Evolutionary conservation across 164 flowering plant genomes (phyloP).

Genomic region (Amborella trichopoda): DNA sequence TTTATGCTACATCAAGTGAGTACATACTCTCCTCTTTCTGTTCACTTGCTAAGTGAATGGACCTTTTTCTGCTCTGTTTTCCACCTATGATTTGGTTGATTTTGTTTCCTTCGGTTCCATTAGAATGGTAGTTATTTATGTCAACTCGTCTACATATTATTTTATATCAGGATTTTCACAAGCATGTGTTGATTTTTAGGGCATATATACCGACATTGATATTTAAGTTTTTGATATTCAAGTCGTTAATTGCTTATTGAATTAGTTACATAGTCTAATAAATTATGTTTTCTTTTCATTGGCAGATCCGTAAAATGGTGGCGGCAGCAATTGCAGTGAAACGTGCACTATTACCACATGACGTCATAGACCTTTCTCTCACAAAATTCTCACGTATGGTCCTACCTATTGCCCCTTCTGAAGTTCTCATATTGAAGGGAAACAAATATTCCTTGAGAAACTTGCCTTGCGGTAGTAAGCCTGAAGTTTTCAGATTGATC

Average conservation of each 20-base stretch:
- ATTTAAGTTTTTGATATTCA: background rate
- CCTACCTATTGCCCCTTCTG: conserved; percentile 90
- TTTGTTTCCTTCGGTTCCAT: no score
- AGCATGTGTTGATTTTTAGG: no score
- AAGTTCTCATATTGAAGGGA: conserved; percentile 59
- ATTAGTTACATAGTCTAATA: no score
- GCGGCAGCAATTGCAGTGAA: conserved; percentile 92
- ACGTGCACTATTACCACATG: conserved; percentile 63
- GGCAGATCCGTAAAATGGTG: conserved; percentile 89
- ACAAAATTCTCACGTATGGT: conserved; percentile 64
- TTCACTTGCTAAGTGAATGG: no score
- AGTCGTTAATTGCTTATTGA: background rate
- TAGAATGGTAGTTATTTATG: no score
- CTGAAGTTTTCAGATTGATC: conserved; percentile 45
- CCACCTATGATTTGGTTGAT: no score
- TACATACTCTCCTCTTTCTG: background rate
- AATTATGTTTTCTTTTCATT: no score
- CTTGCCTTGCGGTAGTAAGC: conserved; percentile 27
- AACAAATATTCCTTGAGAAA: conserved; percentile 40
- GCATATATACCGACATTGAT: no score
- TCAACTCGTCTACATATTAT: no score
- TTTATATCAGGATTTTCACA: no score
- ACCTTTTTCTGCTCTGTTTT: no score
- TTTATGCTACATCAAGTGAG: conserved; percentile 97
- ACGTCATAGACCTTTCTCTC: conserved; percentile 55